Percentiles rank a stretch among this genome's conserved stretches.
phyloP scores from a whole-genome alignment of 306 rosid species.

The Lupinus albus region DNA sequence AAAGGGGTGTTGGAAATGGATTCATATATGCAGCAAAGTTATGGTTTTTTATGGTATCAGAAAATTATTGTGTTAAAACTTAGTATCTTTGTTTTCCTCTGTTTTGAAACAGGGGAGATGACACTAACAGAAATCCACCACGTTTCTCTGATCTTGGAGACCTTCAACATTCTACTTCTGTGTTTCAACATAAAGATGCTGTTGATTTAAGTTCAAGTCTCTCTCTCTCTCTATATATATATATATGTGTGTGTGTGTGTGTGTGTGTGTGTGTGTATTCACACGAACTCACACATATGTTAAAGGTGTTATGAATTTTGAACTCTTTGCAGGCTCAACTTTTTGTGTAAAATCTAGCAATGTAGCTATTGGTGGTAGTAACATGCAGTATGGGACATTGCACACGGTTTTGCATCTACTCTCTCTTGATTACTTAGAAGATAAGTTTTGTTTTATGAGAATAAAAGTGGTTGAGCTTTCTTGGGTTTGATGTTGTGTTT shows the following conservation, averaged over 20 bases:
- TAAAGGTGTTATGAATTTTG: conserved; percentile 1
- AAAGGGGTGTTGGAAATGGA: conserved; percentile 10
- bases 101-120: conserved; percentile 66
- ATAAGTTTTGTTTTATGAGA: background rate
- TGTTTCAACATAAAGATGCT: conserved; percentile 68
- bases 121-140: conserved; percentile 43
- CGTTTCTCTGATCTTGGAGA: conserved; percentile 68
- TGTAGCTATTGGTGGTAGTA: conserved; percentile 50
- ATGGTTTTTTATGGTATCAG: background rate
- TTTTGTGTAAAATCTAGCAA: conserved; percentile 61
- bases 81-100: conserved; percentile 37
- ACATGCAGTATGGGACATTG: conserved; percentile 57
- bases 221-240: background rate
- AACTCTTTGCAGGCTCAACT: conserved; percentile 53
- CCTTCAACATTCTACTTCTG: conserved; percentile 65
- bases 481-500: background rate
- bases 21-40: conserved; percentile 11
- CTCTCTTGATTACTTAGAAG: background rate
- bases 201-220: conserved; percentile 83
- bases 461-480: background rate
- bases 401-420: conserved; percentile 52
- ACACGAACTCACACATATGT: background rate
- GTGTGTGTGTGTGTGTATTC: background rate
- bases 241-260: background rate
- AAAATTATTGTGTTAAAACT: conserved; percentile 19